A percentile compares a stretch with the other conserved stretches of the same genome.
Evolutionary conservation across 768 basidiomycete species (phyloP).

Genomic region (Tricholoma saponaceum): DNA sequence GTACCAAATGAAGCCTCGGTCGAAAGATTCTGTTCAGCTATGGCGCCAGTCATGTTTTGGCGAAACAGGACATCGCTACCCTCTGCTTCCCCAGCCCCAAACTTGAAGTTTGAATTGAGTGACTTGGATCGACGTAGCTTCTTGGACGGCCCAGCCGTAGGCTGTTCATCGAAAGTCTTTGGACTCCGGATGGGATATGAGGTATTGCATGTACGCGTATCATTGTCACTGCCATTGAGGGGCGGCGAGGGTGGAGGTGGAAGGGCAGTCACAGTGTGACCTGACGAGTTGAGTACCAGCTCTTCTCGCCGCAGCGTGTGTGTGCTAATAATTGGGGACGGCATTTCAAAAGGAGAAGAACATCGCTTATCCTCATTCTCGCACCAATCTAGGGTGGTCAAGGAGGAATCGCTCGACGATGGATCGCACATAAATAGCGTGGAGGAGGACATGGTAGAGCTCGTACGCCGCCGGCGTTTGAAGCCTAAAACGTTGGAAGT

Average conservation of each 20-base stretch:
- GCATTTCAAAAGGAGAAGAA: not conserved
- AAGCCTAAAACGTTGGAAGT: too few species aligned
- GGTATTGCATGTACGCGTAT: not conserved
- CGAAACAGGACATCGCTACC: too few species aligned
- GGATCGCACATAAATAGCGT: not conserved
- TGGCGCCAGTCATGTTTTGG: not conserved
- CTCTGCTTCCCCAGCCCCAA: too few species aligned
- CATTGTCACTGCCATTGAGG: too few species aligned
- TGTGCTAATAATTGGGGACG: not conserved
- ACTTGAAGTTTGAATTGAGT: not conserved
- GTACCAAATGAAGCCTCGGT: not conserved
- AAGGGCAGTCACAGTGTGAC: not conserved
- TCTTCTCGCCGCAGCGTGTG: not conserved
- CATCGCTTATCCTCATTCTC: not conserved
- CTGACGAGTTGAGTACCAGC: not conserved
- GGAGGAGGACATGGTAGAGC: too few species aligned
- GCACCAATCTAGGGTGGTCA: not conserved
- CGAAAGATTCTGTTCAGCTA: not conserved
- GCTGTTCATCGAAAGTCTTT: not conserved
- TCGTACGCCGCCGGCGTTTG: too few species aligned
- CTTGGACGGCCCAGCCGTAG: not conserved
- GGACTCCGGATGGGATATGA: not conserved
- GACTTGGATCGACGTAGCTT: not conserved
- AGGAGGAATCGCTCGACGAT: not conserved
- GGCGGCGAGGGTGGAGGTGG: too few species aligned